phyloP scores from a whole-genome alignment of 176 grass and related monocot species.

The Zea mays region DNA sequence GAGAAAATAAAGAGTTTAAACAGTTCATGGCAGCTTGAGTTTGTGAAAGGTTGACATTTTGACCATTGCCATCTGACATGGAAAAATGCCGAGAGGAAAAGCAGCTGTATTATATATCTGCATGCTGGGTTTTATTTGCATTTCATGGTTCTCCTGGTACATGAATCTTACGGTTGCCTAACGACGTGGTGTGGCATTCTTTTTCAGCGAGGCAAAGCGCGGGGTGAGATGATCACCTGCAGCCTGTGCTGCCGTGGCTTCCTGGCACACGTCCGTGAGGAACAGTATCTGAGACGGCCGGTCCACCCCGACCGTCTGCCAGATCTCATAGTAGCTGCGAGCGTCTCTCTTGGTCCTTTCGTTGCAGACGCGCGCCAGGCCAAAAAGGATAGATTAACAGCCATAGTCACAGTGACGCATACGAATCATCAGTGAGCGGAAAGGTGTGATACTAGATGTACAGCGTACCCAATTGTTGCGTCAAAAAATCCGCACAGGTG shows the following conservation, averaged over 20 bases:
- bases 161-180: not conserved
- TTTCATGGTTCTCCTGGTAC: not conserved
- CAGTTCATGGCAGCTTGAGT: not conserved
- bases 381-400: not conserved
- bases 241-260: slow-evolving; percentile 76
- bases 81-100: not conserved
- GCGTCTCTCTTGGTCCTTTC: slow-evolving; percentile 76
- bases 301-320: slow-evolving; percentile 70
- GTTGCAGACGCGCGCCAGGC: not conserved
- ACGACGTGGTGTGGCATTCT: not conserved
- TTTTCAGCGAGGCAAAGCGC: not conserved
- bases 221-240: slow-evolving; percentile 44
- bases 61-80: not conserved
- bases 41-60: not conserved
- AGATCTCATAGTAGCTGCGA: slow-evolving; percentile 79
- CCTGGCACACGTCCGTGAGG: slow-evolving; percentile 76
- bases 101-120: not conserved
- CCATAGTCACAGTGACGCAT: not conserved
- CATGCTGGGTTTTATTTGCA: not conserved
- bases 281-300: slow-evolving; percentile 77
- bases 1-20: not conserved
- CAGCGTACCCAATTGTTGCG: slow-evolving; percentile 64
- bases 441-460: not conserved
- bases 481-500: slow-evolving; percentile 90
- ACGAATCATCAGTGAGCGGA: not conserved